Evolutionary conservation across 768 basidiomycete genomes (phyloP).

Genomic region (Termitomyces sp.): DNA sequence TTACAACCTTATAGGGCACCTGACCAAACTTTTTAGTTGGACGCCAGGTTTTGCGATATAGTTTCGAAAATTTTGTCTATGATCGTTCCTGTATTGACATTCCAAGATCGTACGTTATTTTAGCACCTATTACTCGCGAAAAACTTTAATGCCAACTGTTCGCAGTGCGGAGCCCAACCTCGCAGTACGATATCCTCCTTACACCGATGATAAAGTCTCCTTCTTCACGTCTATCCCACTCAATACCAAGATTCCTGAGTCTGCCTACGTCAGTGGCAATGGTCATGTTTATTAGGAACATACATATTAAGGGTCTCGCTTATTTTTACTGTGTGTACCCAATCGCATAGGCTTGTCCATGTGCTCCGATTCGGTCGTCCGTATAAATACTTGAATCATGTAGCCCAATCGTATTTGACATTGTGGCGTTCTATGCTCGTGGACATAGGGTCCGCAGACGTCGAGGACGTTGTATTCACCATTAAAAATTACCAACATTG

Average conservation of each 20-base stretch:
- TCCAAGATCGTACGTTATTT: conserved; percentile 43
- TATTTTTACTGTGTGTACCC: background rate
- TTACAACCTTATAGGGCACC: background rate
- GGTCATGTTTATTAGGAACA: background rate
- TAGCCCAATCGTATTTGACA: background rate
- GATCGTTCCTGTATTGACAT: conserved; percentile 44
- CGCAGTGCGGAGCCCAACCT: conserved; percentile 38
- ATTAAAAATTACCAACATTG: background rate
- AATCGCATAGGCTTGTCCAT: background rate
- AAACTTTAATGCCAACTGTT: background rate
- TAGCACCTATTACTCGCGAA: background rate
- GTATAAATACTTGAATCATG: background rate
- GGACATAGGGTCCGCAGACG: background rate
- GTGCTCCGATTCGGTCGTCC: background rate
- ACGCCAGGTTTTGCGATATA: conserved; percentile 45
- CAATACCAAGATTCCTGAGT: conserved; percentile 20
- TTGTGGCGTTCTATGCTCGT: background rate
- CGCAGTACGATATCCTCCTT: conserved; percentile 48
- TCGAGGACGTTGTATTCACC: background rate
- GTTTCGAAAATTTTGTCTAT: conserved; percentile 55
- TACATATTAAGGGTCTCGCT: background rate
- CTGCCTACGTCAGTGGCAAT: background rate
- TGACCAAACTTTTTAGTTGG: conserved; percentile 40
- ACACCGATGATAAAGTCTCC: conserved; percentile 34
- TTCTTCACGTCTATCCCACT: conserved; percentile 21